Conservation (phyloP, 257 asterid species). For the Fraxinus quadrangulata region DNA sequence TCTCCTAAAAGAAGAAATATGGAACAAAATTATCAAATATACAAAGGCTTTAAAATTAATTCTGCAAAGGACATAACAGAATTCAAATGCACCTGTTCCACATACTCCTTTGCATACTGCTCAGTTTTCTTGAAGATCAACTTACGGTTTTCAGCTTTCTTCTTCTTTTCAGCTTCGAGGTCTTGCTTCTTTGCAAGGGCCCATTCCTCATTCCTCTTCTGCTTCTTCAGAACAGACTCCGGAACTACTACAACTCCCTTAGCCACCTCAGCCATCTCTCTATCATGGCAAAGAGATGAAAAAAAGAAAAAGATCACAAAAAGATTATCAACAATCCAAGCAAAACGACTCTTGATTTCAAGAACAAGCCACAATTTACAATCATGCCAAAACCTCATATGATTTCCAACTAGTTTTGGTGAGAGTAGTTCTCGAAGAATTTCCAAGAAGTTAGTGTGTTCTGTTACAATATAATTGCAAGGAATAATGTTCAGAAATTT, state of each 20-base stretch:
- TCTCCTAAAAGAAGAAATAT: constrained; percentile 36
- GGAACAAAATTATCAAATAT: neutral
- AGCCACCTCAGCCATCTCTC: constrained; percentile 45
- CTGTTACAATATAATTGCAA: neutral
- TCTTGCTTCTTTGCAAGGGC: constrained; percentile 44
- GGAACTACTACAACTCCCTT: constrained; percentile 43
- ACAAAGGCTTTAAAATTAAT: neutral
- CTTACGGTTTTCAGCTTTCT: constrained; percentile 43
- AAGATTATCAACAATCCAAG: neutral
- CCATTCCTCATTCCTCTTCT: constrained; percentile 61
- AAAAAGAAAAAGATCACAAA: neutral
- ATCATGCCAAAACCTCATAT: neutral
- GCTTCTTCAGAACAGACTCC: constrained; percentile 58
- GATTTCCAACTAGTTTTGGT: neutral
- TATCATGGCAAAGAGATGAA: neutral
- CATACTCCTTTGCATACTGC: constrained; percentile 47
- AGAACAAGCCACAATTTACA: neutral
- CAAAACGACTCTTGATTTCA: neutral
- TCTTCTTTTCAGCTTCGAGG: constrained; percentile 43
- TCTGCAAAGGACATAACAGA: neutral
- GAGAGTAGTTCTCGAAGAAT: neutral
- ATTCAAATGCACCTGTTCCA: constrained; percentile 34
- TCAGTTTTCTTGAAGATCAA: constrained; percentile 49
- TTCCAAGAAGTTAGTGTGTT: neutral
- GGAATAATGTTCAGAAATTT: neutral